Conservation (phyloP, 2,329 filamentous ascomycete genomes). For the Phyllosticta citrichinensis region DNA sequence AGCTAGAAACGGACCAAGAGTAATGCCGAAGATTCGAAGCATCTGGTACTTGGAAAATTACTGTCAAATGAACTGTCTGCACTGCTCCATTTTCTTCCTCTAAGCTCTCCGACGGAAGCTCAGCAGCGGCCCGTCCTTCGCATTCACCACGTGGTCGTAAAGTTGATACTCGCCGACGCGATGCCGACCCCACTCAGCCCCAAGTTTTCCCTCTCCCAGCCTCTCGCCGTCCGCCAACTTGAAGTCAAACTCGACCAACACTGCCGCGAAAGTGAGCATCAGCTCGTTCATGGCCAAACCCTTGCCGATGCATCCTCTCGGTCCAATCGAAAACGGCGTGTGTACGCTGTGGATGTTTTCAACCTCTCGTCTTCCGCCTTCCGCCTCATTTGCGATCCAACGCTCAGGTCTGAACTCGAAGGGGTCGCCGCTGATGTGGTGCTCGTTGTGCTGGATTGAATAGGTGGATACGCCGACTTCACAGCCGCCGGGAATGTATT, state of each 20-base stretch:
- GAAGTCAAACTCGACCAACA: constrained; percentile 49
- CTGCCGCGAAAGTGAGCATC: constrained; percentile 46
- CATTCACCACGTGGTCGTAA: background rate
- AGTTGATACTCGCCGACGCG: background rate
- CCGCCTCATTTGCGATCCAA: background rate
- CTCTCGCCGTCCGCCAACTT: constrained; percentile 10
- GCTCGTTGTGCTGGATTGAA: constrained; percentile 29
- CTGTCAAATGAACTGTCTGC: background rate
- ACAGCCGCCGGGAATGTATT: constrained; percentile 24
- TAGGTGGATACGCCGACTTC: constrained; percentile 32
- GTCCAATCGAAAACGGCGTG: constrained; percentile 63
- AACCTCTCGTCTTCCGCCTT: background rate
- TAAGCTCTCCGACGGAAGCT: background rate
- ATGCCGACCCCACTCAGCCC: background rate
- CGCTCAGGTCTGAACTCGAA: constrained; percentile 24
- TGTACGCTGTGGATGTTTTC: constrained; percentile 32
- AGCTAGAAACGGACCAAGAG: background rate
- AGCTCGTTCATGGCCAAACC: constrained; percentile 49
- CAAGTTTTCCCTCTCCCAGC: background rate
- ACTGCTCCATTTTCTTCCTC: background rate
- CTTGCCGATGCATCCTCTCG: constrained; percentile 64
- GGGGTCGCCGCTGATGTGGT: constrained; percentile 26
- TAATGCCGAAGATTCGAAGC: background rate
- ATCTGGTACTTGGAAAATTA: background rate
- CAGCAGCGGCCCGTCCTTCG: background rate